These are phyloP conservation scores for Yamadazyma kanchanaburiensis DNA, from an alignment of 1,139 yeast genomes.

Conservation along the genomic window DNA sequence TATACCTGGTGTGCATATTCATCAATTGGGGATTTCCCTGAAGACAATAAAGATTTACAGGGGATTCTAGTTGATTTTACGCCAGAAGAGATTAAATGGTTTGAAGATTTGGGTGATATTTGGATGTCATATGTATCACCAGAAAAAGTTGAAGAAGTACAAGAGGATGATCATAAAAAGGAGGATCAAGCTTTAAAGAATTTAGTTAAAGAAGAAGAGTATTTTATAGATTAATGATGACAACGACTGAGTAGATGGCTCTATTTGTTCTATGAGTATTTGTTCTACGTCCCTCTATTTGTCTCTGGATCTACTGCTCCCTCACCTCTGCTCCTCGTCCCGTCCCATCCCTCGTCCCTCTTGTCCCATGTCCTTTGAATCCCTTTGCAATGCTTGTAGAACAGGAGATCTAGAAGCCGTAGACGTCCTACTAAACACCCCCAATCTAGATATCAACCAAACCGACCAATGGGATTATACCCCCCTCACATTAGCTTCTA, in stretches of 20 bases:
- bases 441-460: conserved; percentile 56
- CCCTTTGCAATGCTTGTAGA: too few relatives aligned
- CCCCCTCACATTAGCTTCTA: conserved; percentile 66
- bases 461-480: conserved; percentile 74
- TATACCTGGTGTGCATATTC: conserved; percentile 41
- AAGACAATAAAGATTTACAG: conserved; percentile 9
- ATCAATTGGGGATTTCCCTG: conserved; percentile 23
- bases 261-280: too few relatives aligned
- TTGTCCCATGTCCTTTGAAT: too few relatives aligned
- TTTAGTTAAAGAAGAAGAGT: not conserved
- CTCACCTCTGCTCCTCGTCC: too few relatives aligned
- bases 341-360: too few relatives aligned
- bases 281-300: too few relatives aligned
- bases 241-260: too few relatives aligned
- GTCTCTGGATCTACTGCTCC: too few relatives aligned
- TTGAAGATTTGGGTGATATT: conserved; percentile 22
- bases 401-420: conserved; percentile 64
- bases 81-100: conserved; percentile 17
- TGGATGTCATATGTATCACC: conserved; percentile 18
- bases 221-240: too few relatives aligned
- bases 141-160: not conserved
- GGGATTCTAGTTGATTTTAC: conserved; percentile 23
- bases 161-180: not conserved
- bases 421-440: conserved; percentile 50
- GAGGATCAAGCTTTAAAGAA: not conserved